Conservation (phyloP, 352 stramenopile species). For the Globisporangium solare region DNA sequence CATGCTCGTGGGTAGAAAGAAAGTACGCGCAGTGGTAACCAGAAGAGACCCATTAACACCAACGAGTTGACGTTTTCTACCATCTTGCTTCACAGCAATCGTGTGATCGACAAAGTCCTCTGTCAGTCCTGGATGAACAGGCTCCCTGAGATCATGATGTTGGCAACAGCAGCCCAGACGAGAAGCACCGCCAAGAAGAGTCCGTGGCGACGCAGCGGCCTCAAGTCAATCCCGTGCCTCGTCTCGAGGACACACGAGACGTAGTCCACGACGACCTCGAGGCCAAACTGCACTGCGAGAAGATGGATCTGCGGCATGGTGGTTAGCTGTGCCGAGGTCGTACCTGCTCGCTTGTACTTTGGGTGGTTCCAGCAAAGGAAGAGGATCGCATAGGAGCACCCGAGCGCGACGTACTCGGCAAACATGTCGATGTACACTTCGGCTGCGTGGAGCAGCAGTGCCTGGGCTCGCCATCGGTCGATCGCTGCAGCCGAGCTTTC, state of each 20-base stretch:
- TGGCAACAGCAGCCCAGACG: conserved; percentile 10
- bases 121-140: conserved; percentile 7
- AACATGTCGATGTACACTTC: conserved; percentile 41
- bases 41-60: background rate
- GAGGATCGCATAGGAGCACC: conserved; percentile 30
- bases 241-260: conserved; percentile 21
- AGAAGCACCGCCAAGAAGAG: conserved; percentile 15
- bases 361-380: conserved; percentile 28
- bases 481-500: background rate
- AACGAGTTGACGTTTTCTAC: too few relatives aligned
- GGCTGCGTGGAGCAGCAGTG: conserved; percentile 19
- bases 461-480: conserved; percentile 15
- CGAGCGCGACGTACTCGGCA: conserved; percentile 40
- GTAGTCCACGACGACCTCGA: conserved; percentile 20
- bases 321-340: background rate
- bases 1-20: too few relatives aligned
- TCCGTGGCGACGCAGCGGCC: conserved; percentile 12
- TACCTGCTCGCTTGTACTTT: conserved; percentile 18
- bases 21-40: too few relatives aligned
- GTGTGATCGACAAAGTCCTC: background rate
- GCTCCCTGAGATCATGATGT: conserved; percentile 6
- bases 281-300: conserved; percentile 15
- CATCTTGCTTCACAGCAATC: too few relatives aligned
- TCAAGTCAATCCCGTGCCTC: conserved; percentile 14
- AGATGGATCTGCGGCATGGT: conserved; percentile 6